Conservation (phyloP, 1,139 yeast species). For the Suzukiozyma palmioleophila region DNA sequence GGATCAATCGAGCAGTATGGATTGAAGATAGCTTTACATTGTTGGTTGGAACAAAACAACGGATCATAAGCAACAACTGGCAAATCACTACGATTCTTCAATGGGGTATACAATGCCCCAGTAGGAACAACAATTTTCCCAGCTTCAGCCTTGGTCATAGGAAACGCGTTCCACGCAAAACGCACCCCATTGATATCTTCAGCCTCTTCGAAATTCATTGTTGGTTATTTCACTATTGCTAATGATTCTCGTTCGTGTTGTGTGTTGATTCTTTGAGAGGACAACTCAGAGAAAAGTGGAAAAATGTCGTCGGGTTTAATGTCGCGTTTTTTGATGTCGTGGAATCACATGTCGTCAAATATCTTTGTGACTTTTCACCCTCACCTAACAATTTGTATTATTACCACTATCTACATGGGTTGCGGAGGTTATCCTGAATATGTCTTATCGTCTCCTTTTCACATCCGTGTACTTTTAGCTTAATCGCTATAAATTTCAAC, state of each 20-base stretch:
- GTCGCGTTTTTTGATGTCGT: too few species aligned
- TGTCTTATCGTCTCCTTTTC: too few species aligned
- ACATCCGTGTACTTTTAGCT: too few species aligned
- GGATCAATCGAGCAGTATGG: conserved; percentile 87
- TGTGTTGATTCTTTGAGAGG: neutral
- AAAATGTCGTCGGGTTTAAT: neutral
- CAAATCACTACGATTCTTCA: conserved; percentile 73
- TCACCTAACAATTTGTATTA: too few species aligned
- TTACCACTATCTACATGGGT: too few species aligned
- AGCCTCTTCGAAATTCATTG: conserved; percentile 47
- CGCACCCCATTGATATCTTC: conserved; percentile 49
- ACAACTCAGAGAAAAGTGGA: conserved; percentile 3
- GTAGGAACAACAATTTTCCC: conserved; percentile 91
- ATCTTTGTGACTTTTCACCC: too few species aligned
- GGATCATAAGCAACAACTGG: conserved; percentile 90
- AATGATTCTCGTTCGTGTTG: neutral
- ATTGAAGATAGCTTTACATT: conserved; percentile 83
- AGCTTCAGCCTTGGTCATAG: conserved; percentile 87
- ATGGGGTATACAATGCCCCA: conserved; percentile 91
- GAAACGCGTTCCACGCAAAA: conserved; percentile 53
- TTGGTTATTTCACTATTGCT: neutral
- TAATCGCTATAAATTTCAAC: too few species aligned
- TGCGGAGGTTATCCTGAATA: neutral
- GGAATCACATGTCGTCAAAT: too few species aligned
- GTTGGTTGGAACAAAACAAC: conserved; percentile 69